phyloP scores from a whole-genome alignment of 192 early-diverging fungal species.

The Linnemannia exigua region DNA sequence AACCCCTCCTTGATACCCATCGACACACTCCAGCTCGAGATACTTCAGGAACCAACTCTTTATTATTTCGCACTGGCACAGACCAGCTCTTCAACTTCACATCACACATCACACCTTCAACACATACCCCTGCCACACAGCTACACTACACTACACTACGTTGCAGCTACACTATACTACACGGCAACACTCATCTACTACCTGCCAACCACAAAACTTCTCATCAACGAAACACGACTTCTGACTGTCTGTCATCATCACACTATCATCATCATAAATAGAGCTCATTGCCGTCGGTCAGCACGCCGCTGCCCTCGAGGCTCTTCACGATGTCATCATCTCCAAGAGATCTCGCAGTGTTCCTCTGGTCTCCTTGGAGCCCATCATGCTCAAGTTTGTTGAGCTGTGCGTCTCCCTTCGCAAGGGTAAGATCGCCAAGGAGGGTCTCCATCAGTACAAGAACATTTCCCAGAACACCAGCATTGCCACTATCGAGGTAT shows the following conservation, averaged over 20 bases:
- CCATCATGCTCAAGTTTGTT: slow-evolving; percentile 94
- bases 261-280: slow-evolving; percentile 29
- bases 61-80: slow-evolving; percentile 7
- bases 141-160: not conserved
- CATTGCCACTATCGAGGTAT: slow-evolving; percentile 89
- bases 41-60: not conserved
- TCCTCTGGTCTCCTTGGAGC: slow-evolving; percentile 86
- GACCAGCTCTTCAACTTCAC: not conserved
- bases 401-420: slow-evolving; percentile 91
- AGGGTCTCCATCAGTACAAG: slow-evolving; percentile 98
- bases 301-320: slow-evolving; percentile 83
- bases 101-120: not conserved
- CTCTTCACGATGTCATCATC: slow-evolving; percentile 94
- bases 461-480: slow-evolving; percentile 98
- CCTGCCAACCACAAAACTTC: not conserved
- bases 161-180: not conserved
- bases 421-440: slow-evolving; percentile 93
- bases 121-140: not conserved
- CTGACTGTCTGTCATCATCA: not conserved
- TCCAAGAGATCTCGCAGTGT: slow-evolving; percentile 89
- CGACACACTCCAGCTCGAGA: not conserved
- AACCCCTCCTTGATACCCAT: not conserved
- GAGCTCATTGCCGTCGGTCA: slow-evolving; percentile 90
- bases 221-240: not conserved
- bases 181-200: not conserved